These are phyloP conservation scores for Acorus calamus DNA, from an alignment of 106 monocot species.

Conservation along the genomic window DNA sequence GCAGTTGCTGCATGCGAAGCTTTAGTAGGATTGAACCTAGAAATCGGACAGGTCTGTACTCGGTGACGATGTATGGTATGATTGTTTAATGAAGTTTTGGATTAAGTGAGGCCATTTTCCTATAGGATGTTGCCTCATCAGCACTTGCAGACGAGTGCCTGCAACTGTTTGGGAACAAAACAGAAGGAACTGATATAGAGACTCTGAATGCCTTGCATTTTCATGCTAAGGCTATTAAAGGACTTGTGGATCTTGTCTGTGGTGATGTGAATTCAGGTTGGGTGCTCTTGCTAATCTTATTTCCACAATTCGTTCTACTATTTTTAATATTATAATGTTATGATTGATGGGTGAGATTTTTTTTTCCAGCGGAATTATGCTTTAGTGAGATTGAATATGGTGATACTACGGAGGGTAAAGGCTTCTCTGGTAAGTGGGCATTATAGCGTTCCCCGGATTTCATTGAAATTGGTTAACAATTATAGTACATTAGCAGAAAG, in stretches of 20 bases:
- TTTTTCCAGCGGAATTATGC: slow-evolving; percentile 39
- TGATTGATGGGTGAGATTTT: not conserved
- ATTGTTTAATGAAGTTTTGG: not conserved
- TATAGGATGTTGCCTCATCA: slow-evolving; percentile 53
- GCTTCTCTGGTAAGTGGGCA: slow-evolving; percentile 20
- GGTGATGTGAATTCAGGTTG: slow-evolving; percentile 68
- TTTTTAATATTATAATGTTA: too few relatives aligned
- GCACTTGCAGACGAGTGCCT: slow-evolving; percentile 46
- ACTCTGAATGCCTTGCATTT: slow-evolving; percentile 10
- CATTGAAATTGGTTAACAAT: too few relatives aligned
- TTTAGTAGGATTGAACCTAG: slow-evolving; percentile 53
- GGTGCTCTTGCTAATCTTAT: not conserved
- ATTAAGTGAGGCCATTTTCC: slow-evolving; percentile 12
- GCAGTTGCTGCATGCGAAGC: slow-evolving; percentile 88
- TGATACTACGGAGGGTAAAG: slow-evolving; percentile 24
- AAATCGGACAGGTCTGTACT: slow-evolving; percentile 51
- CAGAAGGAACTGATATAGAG: slow-evolving; percentile 7
- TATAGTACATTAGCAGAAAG: too few relatives aligned
- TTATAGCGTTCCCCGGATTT: too few relatives aligned
- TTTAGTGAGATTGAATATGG: slow-evolving; percentile 31
- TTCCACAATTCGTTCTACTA: not conserved
- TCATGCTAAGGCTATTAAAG: slow-evolving; percentile 50
- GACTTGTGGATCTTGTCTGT: slow-evolving; percentile 56
- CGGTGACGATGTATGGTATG: not conserved
- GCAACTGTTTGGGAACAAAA: slow-evolving; percentile 21